phyloP scores from a whole-genome alignment of 495 filamentous ascomycete species.

The Podospora comata region DNA sequence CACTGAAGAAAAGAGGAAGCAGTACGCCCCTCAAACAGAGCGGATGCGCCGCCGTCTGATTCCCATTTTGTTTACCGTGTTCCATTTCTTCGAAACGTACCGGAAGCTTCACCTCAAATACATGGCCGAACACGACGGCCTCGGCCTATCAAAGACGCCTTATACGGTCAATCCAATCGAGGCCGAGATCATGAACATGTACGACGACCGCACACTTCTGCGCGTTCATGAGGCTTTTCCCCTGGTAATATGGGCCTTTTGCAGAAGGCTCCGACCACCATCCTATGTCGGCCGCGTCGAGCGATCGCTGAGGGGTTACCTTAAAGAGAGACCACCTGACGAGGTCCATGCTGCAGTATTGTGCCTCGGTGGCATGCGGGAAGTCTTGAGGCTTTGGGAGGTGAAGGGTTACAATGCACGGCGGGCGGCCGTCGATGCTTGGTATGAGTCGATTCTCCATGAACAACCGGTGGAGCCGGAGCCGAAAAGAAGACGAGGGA shows the following conservation, averaged over 20 bases:
- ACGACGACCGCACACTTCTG: constrained; percentile 54
- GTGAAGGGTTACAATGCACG: constrained; percentile 56
- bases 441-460: constrained; percentile 48
- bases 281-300: constrained; percentile 56
- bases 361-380: constrained; percentile 52
- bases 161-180: constrained; percentile 54
- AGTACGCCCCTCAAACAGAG: constrained; percentile 53
- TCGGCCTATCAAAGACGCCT: constrained; percentile 38
- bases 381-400: constrained; percentile 56
- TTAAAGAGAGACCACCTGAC: constrained; percentile 53
- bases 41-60: constrained; percentile 56
- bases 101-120: constrained; percentile 53
- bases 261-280: constrained; percentile 52
- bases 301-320: constrained; percentile 54
- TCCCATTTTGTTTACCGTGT: constrained; percentile 53
- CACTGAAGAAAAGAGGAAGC: constrained; percentile 45
- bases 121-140: constrained; percentile 41
- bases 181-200: constrained; percentile 52
- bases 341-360: constrained; percentile 55
- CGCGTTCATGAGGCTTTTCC: constrained; percentile 56
- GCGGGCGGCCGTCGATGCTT: constrained; percentile 50
- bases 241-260: constrained; percentile 54
- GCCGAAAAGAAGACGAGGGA: constrained; percentile 44
- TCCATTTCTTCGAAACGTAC: constrained; percentile 59
- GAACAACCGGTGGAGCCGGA: constrained; percentile 39